These are phyloP conservation scores for Rhodamnia argentea DNA, from an alignment of 345 rosid species.

Conservation along the genomic window DNA sequence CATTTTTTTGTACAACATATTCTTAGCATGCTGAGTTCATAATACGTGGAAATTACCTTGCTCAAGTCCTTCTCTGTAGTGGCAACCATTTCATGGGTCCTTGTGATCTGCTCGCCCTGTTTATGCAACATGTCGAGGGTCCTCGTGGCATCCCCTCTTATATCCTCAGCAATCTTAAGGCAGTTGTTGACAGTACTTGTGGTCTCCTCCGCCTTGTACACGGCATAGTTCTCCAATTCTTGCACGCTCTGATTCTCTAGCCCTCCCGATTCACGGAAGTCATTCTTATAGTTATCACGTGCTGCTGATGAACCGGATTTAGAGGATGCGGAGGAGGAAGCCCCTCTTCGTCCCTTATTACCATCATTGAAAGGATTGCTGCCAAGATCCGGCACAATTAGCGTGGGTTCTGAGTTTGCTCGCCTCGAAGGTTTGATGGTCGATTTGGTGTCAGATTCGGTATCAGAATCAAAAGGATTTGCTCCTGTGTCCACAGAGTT, in stretches of 20 bases:
- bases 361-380: constrained; percentile 2
- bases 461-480: background rate
- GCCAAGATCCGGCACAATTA: constrained; percentile 10
- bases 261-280: constrained; percentile 63
- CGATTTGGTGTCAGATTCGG: constrained; percentile 4
- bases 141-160: constrained; percentile 58
- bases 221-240: constrained; percentile 81
- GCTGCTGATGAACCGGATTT: constrained; percentile 1
- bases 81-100: constrained; percentile 65
- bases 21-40: background rate
- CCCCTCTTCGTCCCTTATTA: constrained; percentile 2
- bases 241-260: constrained; percentile 66
- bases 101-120: constrained; percentile 83
- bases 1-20: background rate
- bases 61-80: constrained; percentile 77
- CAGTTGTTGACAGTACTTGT: constrained; percentile 65
- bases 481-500: background rate
- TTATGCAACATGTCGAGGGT: constrained; percentile 77
- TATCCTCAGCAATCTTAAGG: constrained; percentile 74
- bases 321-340: constrained; percentile 11
- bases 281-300: constrained; percentile 41
- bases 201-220: constrained; percentile 77
- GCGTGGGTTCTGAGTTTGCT: constrained; percentile 58
- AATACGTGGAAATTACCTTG: constrained; percentile 24
- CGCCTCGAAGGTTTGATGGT: constrained; percentile 37